Conservation (phyloP, 2,329 filamentous ascomycete species). For the Dactylellina drechsleri region DNA sequence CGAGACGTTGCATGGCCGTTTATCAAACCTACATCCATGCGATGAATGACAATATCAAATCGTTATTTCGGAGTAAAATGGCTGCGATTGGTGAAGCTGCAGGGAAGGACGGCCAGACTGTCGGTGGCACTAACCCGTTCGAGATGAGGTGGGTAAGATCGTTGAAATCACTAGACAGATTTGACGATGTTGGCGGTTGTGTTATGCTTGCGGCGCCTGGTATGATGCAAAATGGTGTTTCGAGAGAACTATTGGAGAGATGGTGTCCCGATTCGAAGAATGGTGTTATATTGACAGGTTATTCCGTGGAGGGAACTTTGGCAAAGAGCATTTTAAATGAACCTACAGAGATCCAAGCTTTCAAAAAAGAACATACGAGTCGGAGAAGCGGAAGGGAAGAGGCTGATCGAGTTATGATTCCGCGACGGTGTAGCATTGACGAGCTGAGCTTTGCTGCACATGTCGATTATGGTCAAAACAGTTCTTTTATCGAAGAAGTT, state of each 20-base stretch:
- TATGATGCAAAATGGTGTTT: slow-evolving; percentile 92
- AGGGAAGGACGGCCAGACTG: slow-evolving; percentile 72
- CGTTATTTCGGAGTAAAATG: slow-evolving; percentile 52
- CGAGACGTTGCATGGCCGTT: slow-evolving; percentile 96
- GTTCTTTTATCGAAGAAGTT: slow-evolving; percentile 96
- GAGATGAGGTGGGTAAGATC: slow-evolving; percentile 95
- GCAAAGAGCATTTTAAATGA: slow-evolving; percentile 94
- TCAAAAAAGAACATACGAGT: slow-evolving; percentile 76
- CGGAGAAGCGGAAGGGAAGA: slow-evolving; percentile 68
- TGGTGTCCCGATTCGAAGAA: slow-evolving; percentile 98
- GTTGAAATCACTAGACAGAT: slow-evolving; percentile 90
- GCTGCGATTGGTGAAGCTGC: slow-evolving; percentile 82
- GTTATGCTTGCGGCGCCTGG: slow-evolving; percentile 97
- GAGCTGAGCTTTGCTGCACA: slow-evolving; percentile 97
- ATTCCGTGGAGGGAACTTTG: slow-evolving; percentile 98
- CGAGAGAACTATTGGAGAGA: slow-evolving; percentile 87
- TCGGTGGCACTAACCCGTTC: slow-evolving; percentile 71
- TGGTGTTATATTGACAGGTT: slow-evolving; percentile 97
- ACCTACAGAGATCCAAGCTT: slow-evolving; percentile 90
- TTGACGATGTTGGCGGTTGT: slow-evolving; percentile 93
- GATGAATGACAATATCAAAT: slow-evolving; percentile 99
- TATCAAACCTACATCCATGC: slow-evolving; percentile 98
- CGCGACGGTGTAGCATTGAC: slow-evolving; percentile 88
- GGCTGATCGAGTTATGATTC: slow-evolving; percentile 85
- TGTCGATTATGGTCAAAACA: slow-evolving; percentile 93